These are phyloP conservation scores for Stachybotrys echinatus DNA, from an alignment of 2,329 filamentous ascomycete genomes.

Conservation along the genomic window DNA sequence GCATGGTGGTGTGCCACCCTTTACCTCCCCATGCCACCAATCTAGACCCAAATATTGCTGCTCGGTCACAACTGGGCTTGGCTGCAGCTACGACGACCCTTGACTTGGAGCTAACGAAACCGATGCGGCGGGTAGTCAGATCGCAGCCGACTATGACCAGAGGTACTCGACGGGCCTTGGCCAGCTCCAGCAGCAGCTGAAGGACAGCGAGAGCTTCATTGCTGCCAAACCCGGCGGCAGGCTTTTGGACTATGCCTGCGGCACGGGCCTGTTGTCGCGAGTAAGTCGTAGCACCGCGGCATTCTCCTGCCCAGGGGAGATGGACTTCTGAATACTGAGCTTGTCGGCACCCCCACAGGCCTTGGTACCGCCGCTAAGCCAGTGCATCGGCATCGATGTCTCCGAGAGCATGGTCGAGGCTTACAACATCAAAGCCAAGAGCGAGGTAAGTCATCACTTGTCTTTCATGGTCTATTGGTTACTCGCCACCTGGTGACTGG, in stretches of 20 bases:
- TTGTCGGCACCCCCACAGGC: too few species aligned
- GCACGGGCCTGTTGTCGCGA: constrained; percentile 60
- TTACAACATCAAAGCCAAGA: constrained; percentile 58
- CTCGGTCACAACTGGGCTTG: too few species aligned
- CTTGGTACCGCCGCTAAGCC: constrained; percentile 29
- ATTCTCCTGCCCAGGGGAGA: not conserved
- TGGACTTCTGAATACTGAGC: too few species aligned
- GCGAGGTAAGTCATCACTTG: constrained; percentile 35
- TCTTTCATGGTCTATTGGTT: not conserved
- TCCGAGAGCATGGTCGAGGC: constrained; percentile 64
- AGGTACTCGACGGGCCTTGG: constrained; percentile 48
- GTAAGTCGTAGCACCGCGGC: constrained; percentile 31
- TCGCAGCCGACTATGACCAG: constrained; percentile 35
- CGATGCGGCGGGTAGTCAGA: constrained; percentile 15
- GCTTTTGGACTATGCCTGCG: constrained; percentile 72
- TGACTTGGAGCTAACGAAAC: not conserved
- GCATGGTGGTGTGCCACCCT: too few species aligned
- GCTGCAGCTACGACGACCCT: too few species aligned
- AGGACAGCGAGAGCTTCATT: constrained; percentile 52
- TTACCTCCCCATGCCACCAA: too few species aligned
- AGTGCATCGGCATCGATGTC: constrained; percentile 64
- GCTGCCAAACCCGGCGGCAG: constrained; percentile 45
- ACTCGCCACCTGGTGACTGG: too few species aligned
- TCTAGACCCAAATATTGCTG: too few species aligned
- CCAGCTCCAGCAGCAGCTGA: constrained; percentile 50